These are phyloP conservation scores for Xylariaceae sp. DNA, from an alignment of 2,329 filamentous ascomycete genomes.

Conservation along the genomic window DNA sequence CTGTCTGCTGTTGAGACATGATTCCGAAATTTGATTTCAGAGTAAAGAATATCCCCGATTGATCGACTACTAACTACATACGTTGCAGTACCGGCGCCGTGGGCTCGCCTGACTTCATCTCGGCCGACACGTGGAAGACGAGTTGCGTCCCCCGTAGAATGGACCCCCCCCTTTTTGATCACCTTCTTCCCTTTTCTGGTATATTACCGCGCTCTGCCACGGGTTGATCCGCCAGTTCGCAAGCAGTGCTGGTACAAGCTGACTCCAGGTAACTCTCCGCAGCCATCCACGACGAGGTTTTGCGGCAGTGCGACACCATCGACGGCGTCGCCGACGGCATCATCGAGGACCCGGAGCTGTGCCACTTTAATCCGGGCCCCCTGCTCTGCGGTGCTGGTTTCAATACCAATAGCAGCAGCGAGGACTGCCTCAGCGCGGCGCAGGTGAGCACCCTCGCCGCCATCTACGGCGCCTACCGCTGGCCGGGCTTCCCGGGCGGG, in stretches of 20 bases:
- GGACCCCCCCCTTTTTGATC: no score
- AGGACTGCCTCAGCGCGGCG: conserved; percentile 32
- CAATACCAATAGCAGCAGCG: conserved; percentile 16
- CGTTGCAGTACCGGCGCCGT: conserved; percentile 31
- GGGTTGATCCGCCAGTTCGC: no score
- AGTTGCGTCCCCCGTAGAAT: no score
- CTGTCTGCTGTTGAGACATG: no score
- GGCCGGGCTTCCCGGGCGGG: conserved; percentile 33
- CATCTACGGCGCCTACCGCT: conserved; percentile 34
- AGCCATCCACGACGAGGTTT: conserved; percentile 22
- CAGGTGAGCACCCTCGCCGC: conserved; percentile 36
- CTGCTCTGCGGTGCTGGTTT: conserved; percentile 22
- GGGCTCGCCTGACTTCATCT: conserved; percentile 20
- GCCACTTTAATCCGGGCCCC: conserved; percentile 26
- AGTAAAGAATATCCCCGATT: no score
- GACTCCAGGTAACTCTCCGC: no score
- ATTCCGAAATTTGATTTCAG: no score
- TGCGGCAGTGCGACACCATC: conserved; percentile 32
- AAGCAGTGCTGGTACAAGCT: no score
- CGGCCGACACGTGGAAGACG: conserved; percentile 20
- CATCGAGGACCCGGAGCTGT: conserved; percentile 30
- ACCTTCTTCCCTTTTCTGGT: no score
- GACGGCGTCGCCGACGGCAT: conserved; percentile 34
- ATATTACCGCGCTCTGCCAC: no score
- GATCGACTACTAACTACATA: no score